These are phyloP conservation scores for Trichomonas vaginalis DNA, from an alignment of 208 protist species.

Conservation along the genomic window DNA sequence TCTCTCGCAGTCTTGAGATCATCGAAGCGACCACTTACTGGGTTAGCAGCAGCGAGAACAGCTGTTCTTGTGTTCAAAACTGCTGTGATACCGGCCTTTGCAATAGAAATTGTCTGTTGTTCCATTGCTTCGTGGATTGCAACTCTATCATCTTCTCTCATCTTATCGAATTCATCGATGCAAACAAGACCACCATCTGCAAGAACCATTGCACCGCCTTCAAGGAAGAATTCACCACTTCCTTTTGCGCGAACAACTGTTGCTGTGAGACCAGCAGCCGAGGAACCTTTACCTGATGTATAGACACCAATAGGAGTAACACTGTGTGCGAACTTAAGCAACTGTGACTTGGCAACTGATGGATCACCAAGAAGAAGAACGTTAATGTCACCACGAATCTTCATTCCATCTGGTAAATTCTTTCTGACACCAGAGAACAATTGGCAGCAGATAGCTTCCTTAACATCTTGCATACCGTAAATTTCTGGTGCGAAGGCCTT, in stretches of 20 bases:
- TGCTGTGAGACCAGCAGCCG: constrained; percentile 63
- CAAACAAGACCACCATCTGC: constrained; percentile 98
- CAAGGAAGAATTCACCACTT: constrained; percentile 73
- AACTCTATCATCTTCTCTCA: constrained; percentile 74
- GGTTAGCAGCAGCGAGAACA: constrained; percentile 98
- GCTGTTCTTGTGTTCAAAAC: constrained; percentile 94
- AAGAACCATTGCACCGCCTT: constrained; percentile 98
- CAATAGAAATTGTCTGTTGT: constrained; percentile 95
- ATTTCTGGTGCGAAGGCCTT: constrained; percentile 60
- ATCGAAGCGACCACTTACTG: constrained; percentile 63
- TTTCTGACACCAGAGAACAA: constrained; percentile 94
- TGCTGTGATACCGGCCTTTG: constrained; percentile 94
- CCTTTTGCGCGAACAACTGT: constrained; percentile 55
- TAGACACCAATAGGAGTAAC: constrained; percentile 68
- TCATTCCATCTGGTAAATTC: constrained; percentile 59
- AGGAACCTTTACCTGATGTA: constrained; percentile 87
- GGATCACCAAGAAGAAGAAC: constrained; percentile 97
- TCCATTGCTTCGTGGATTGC: constrained; percentile 99
- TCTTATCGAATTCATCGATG: constrained; percentile 99
- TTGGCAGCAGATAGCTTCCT: constrained; percentile 67
- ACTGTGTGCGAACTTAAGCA: constrained; percentile 74
- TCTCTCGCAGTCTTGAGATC: constrained; percentile 49
- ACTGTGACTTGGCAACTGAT: constrained; percentile 92
- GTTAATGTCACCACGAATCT: constrained; percentile 72
- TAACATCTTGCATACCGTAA: constrained; percentile 63